Conservation (phyloP, 225 moss, liverwort and hornwort genomes). For the Rhytidiadelphus loreus region DNA sequence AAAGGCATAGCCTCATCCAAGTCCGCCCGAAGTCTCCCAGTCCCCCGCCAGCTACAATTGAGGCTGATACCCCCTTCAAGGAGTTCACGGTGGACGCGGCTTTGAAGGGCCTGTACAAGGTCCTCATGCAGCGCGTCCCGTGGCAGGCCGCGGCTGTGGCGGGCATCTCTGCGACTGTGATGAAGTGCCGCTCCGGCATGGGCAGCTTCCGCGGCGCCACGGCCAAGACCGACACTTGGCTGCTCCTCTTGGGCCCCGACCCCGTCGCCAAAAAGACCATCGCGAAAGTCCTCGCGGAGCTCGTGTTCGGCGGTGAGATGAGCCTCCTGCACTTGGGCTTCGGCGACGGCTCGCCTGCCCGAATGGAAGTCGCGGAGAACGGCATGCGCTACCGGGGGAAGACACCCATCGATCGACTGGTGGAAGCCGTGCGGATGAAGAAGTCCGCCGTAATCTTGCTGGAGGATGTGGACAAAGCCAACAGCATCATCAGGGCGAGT, state of each 20-base stretch:
- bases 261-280: conserved; percentile 53
- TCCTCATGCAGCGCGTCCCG: conserved; percentile 39
- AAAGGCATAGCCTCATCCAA: neutral
- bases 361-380: conserved; percentile 19
- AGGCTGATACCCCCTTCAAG: neutral
- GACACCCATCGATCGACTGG: conserved; percentile 57
- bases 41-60: neutral
- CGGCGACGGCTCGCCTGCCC: neutral
- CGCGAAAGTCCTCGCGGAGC: conserved; percentile 58
- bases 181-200: conserved; percentile 48
- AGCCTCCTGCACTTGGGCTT: conserved; percentile 40
- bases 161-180: conserved; percentile 40
- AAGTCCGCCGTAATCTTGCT: conserved; percentile 64
- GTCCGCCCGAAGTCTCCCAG: neutral
- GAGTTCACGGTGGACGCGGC: conserved; percentile 3
- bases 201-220: conserved; percentile 28
- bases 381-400: conserved; percentile 35
- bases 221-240: conserved; percentile 49
- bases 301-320: conserved; percentile 45
- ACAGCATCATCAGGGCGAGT: conserved; percentile 11
- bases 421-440: conserved; percentile 46
- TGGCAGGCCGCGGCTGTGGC: conserved; percentile 68
- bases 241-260: conserved; percentile 76
- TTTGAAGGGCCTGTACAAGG: conserved; percentile 48
- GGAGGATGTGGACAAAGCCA: conserved; percentile 75